phyloP scores from a whole-genome alignment of 164 flowering plant genomes.

The Macadamia tetraphylla region DNA sequence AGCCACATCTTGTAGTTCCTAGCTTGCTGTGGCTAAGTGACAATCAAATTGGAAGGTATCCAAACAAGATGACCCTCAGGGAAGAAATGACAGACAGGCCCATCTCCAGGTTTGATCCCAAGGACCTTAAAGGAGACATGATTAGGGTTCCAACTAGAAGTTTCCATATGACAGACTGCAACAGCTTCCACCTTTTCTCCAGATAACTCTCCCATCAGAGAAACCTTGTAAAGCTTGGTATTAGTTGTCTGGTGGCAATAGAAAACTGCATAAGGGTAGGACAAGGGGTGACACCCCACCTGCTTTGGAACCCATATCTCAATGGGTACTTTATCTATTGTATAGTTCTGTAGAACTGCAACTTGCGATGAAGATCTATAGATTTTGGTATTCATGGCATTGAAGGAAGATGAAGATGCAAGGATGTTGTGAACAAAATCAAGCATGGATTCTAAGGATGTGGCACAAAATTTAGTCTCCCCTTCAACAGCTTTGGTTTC shows the following conservation, averaged over 20 bases:
- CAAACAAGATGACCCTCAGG: too few relatives aligned
- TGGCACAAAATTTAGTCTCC: constrained; percentile 30
- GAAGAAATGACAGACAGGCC: too few relatives aligned
- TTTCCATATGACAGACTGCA: constrained; percentile 55
- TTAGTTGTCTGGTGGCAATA: constrained; percentile 36
- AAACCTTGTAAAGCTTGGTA: constrained; percentile 29
- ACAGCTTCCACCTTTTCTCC: constrained; percentile 37
- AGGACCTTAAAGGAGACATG: constrained; percentile 16
- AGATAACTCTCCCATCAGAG: constrained; percentile 27
- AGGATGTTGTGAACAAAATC: constrained; percentile 24
- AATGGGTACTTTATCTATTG: constrained; percentile 20
- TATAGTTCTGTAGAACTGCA: constrained; percentile 30
- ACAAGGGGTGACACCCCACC: constrained; percentile 46
- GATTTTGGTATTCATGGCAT: constrained; percentile 20
- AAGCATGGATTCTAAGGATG: constrained; percentile 55
- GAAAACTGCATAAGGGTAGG: constrained; percentile 51
- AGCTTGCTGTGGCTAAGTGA: too few relatives aligned
- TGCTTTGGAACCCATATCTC: constrained; percentile 19
- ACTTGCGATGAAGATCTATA: neutral
- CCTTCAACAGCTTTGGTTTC: constrained; percentile 34
- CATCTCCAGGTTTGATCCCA: too few relatives aligned
- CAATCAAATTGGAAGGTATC: too few relatives aligned
- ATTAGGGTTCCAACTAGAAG: constrained; percentile 38
- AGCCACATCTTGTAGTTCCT: too few relatives aligned
- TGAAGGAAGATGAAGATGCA: constrained; percentile 15